phyloP scores from a whole-genome alignment of 2,329 filamentous ascomycete genomes.

The Cordyceps cicadae region DNA sequence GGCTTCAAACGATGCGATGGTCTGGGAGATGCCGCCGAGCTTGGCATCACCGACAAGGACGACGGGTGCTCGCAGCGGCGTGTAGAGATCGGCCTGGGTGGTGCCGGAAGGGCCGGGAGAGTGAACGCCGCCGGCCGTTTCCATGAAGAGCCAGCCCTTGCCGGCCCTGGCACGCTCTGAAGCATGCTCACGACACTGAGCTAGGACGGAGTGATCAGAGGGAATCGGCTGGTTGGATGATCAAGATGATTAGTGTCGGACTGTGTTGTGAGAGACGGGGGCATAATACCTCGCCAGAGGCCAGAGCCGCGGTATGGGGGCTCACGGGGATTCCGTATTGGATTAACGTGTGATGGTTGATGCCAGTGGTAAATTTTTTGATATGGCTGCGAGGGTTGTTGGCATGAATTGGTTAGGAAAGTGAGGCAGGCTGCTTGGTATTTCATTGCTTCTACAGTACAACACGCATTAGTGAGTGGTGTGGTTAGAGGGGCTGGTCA shows the following conservation, averaged over 20 bases:
- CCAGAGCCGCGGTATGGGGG: conserved; percentile 62
- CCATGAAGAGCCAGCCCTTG: conserved; percentile 58
- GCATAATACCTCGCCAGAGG: conserved; percentile 32
- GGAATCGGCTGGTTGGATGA: conserved; percentile 32
- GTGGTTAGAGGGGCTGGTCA: not conserved
- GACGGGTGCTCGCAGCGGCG: conserved; percentile 63
- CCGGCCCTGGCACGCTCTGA: conserved; percentile 32
- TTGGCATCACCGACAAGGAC: conserved; percentile 67
- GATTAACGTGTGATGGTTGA: conserved; percentile 48
- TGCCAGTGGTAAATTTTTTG: conserved; percentile 44
- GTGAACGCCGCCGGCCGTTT: conserved; percentile 76
- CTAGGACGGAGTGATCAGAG: conserved; percentile 43
- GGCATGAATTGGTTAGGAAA: not conserved
- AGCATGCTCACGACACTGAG: conserved; percentile 38
- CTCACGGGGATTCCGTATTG: conserved; percentile 69
- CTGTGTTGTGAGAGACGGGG: not conserved
- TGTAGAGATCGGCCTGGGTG: conserved; percentile 70
- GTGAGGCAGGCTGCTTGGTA: not conserved
- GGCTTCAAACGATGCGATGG: conserved; percentile 74
- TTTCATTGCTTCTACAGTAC: not conserved
- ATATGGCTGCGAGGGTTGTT: conserved; percentile 49
- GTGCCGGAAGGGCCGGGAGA: conserved; percentile 70
- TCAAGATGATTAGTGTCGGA: conserved; percentile 7
- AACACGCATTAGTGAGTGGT: not conserved
- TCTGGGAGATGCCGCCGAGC: conserved; percentile 71